Base-by-base conservation (phyloP, 1,284 basidiomycete genomes). In the Leccinum holopus region DNA sequence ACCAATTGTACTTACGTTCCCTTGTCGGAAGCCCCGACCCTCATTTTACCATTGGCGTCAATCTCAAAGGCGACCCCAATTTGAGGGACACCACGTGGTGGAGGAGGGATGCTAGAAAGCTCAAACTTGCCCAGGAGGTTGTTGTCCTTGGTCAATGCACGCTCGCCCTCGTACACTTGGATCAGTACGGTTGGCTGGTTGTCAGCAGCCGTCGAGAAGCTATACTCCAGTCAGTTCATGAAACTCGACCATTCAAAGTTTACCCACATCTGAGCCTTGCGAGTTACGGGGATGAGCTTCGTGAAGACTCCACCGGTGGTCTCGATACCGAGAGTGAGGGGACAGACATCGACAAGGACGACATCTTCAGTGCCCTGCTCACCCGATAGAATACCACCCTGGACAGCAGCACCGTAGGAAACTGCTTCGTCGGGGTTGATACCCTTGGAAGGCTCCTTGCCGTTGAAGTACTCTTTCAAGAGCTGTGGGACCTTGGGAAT, bases 281-380 rank as follows among this genome's bases (percentile, higher is more conserved):
- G 94, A 75, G 97, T 98, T 28, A 5, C 96, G 92, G 65, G 92
- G 85, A 97, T 97, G 72, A 98, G 87, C 81, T 97, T 96, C 75
- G 96, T 98, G 87, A 98, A 95, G 71, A 98, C 95, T 79, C 96
- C 97, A 68, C 97, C 97, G 56, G 95, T 97, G 69, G 95, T 98
- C 86, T 98, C 96, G 71, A 98, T 98, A 87, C 96, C 96, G 72
- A 97, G 87, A 30, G 93, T 95, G 51, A 97, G 84, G 28, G 95
- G 94, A 85, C 90, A 91, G 75, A 98, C 95, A 78, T 98, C 97
- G 73, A 98, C 95, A 65, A 99, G 88, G 66, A 98, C 92, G 66
- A 98, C 86, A 70, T 93, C 94, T 61, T 82, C 85, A 69, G 89
- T 87, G 65, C 88, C 89, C 76, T 94, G 90, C 71, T 91, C 90